Base-by-base conservation (phyloP, 345 rosid genomes). In the Eucalyptus sp. region DNA sequence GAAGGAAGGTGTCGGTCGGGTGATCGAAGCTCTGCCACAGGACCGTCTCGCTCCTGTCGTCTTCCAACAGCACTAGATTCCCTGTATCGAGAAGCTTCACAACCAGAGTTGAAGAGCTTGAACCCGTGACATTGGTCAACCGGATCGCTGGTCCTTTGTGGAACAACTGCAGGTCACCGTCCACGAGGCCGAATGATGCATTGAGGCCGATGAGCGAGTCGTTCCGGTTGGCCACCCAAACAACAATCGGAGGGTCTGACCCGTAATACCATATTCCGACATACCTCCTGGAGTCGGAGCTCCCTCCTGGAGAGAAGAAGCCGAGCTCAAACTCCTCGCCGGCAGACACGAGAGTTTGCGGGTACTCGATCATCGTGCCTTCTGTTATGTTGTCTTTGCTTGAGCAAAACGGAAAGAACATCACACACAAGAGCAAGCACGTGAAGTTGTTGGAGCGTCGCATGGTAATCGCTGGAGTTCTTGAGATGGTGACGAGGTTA, bases 1-100 rank as follows among this genome's bases (percentile, higher is more conserved):
- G 92, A 76, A 95, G 94, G 91, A 94, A 94, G 20, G 95, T 93
- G 87, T 95, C 94, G 24, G 94, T 92, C 16, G 94, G 95, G 56
- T 92, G 79, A 27, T 89, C 54, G 83, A 95, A 94, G 84, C 96
- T 95, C 87, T 94, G 90, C 94, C 96, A 94, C 33, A 88, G 87
- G 37, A 66, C 46, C 17, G 18, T 88, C 64, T n/a, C 1, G 20
- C 0, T 27, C 18, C 33, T 84, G 79, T 71, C 71, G 33, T 88
- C 88, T 29, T 22, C 13, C 17, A 20, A 87, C 88, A 92, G 49
- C 25, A 93, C 89, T 29, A 94, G 90, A 87, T 94, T 95, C 24
- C 95, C 95, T 11, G 31, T 3, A 60, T 60, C 68, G 12, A 27
- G 68, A 60, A 60, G 68, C 31, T 60, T 60, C 68, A 13, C 8